phyloP scores from a whole-genome alignment of 768 basidiomycete genomes.

The Kwoniella heveanensis region DNA sequence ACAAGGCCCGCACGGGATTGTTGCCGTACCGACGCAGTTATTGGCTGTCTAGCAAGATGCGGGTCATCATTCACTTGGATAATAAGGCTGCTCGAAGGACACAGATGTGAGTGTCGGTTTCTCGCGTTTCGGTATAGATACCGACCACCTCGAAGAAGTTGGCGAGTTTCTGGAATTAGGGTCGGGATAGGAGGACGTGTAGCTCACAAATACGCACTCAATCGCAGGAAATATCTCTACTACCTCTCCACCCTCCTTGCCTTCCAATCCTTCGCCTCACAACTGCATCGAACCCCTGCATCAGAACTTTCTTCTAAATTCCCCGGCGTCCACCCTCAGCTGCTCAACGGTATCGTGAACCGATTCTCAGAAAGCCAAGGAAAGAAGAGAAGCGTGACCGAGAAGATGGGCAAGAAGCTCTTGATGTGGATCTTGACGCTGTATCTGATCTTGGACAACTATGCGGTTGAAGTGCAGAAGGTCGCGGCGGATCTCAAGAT shows the following conservation, averaged over 20 bases:
- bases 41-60: conserved; percentile 67
- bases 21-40: conserved; percentile 63
- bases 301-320: conserved; percentile 55
- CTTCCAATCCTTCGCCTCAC: conserved; percentile 26
- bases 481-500: conserved; percentile 77
- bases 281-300: conserved; percentile 22
- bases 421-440: conserved; percentile 78
- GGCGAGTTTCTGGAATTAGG: too few species aligned
- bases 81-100: conserved; percentile 49
- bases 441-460: conserved; percentile 77
- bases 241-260: conserved; percentile 82
- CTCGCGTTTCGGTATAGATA: too few species aligned
- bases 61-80: conserved; percentile 31
- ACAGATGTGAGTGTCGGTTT: conserved; percentile 67
- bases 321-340: conserved; percentile 63
- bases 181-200: background rate
- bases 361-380: conserved; percentile 78
- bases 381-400: conserved; percentile 68
- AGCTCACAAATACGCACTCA: too few species aligned
- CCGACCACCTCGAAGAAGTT: too few species aligned
- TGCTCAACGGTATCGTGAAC: conserved; percentile 73
- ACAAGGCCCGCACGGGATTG: conserved; percentile 62
- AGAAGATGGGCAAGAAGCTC: conserved; percentile 70
- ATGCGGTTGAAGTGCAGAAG: conserved; percentile 67
- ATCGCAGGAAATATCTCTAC: conserved; percentile 61